Evolutionary conservation across 1,284 basidiomycete species (phyloP), one percentile per base, ranked within the genome.

Genomic region (Sanguinoderma infundibulare): DNA sequence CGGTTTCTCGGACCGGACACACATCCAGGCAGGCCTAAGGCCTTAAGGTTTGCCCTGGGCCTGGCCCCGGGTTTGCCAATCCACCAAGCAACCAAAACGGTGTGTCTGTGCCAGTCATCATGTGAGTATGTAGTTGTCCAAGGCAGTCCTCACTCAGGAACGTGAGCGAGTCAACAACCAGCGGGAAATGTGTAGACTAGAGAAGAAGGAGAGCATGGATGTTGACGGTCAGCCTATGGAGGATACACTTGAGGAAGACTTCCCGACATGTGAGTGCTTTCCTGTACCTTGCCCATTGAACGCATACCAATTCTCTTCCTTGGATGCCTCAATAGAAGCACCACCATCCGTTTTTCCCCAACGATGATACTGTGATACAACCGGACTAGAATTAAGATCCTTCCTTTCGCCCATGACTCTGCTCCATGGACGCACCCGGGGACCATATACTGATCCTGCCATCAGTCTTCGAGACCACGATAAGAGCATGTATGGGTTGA

Each of bases 381-480:
- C 94, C 0, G 93, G 94, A 0, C 79, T 96, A 7, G 90, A 94
- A 75, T 91, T 90, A 59, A 15, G n/a, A 67, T 40, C 3, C 38
- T 26, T 22, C 28, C 30, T 40, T 57, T 30, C 6, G 2, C 17
- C n/a, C n/a, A n/a, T n/a, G n/a, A n/a, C n/a, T n/a, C n/a, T n/a
- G n/a, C n/a, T n/a, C n/a, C n/a, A n/a, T n/a, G n/a, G n/a, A n/a
- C n/a, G n/a, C 50, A n/a, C 36, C 6, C 57, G 92, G 90, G 92
- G 90, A 1, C 91, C 89, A 4, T 95, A 95, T 69, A 95, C 92
- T 0, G 92, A 95, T 69, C 94, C 94, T 6, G 85, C 87, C 2
- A 93, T 92, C 0, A 85, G 89, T 0, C 78, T 96, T n/a, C 83
- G 94, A 5, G 95, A 92, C 72, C 91, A 95, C 66, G 91, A 94